Evolutionary conservation across 2,329 filamentous ascomycete genomes (phyloP).

Genomic region (Colletotrichum magnum): DNA sequence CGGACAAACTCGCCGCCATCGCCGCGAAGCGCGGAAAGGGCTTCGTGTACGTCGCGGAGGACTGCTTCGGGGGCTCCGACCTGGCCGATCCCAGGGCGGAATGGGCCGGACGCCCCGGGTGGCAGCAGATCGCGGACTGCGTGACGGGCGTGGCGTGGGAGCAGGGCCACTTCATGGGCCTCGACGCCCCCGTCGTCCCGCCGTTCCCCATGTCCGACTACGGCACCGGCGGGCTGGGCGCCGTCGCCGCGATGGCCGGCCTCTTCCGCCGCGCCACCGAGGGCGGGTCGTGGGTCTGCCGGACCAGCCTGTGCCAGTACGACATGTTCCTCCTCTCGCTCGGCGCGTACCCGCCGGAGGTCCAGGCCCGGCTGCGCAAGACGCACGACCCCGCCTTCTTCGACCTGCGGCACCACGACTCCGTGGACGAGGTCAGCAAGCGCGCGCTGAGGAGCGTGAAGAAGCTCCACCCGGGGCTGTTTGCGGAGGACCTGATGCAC

Average conservation of each 20-base stretch:
- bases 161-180: constrained; percentile 66
- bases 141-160: constrained; percentile 67
- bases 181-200: constrained; percentile 70
- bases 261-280: constrained; percentile 50
- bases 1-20: constrained; percentile 61
- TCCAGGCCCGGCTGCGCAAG: constrained; percentile 63
- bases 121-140: constrained; percentile 76
- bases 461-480: constrained; percentile 51
- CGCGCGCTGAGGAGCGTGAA: constrained; percentile 68
- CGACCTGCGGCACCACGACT: constrained; percentile 67
- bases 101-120: constrained; percentile 71
- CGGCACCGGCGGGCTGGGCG: constrained; percentile 52
- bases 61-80: constrained; percentile 74
- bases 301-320: constrained; percentile 53
- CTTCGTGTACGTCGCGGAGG: constrained; percentile 73
- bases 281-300: constrained; percentile 52
- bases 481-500: constrained; percentile 48
- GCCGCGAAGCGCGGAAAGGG: constrained; percentile 66
- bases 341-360: constrained; percentile 62
- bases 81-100: constrained; percentile 51
- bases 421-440: constrained; percentile 70
- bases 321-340: constrained; percentile 52
- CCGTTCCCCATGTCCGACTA: constrained; percentile 68
- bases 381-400: constrained; percentile 67
- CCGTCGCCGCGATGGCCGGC: constrained; percentile 50